Evolutionary conservation across 1,139 yeast species (phyloP).

Genomic region (Tardiomyces blankii): DNA sequence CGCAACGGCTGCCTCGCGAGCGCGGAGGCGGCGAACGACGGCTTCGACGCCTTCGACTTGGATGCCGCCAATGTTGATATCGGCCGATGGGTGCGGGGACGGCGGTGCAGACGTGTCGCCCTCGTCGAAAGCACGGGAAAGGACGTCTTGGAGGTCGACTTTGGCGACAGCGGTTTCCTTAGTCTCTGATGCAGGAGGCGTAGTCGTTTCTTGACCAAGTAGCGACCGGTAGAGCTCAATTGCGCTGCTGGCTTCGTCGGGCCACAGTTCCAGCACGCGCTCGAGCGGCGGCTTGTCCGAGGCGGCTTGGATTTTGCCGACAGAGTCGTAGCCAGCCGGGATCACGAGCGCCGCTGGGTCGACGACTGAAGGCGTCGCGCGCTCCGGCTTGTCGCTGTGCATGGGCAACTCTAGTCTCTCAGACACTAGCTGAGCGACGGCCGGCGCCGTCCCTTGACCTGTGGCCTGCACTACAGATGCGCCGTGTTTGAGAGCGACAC

Average conservation of each 20-base stretch:
- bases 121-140: neutral
- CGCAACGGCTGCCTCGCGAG: slow-evolving; percentile 12
- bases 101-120: neutral
- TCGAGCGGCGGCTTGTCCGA: slow-evolving; percentile 19
- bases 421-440: slow-evolving; percentile 11
- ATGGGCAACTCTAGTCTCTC: slow-evolving; percentile 16
- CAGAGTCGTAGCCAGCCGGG: slow-evolving; percentile 32
- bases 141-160: slow-evolving; percentile 1
- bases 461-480: slow-evolving; percentile 17
- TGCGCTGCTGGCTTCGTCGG: neutral
- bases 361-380: slow-evolving; percentile 21
- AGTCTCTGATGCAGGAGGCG: neutral
- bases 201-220: neutral
- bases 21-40: slow-evolving; percentile 17
- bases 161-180: neutral
- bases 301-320: slow-evolving; percentile 24
- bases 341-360: slow-evolving; percentile 32
- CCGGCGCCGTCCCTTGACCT: slow-evolving; percentile 6
- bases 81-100: slow-evolving; percentile 2
- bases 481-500: slow-evolving; percentile 36
- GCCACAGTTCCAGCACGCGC: slow-evolving; percentile 9
- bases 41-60: slow-evolving; percentile 20
- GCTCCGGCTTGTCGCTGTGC: slow-evolving; percentile 4
- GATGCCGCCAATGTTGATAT: slow-evolving; percentile 20
- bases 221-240: neutral